These are phyloP conservation scores for Fusarium citri DNA, from an alignment of 2,329 filamentous ascomycete genomes.

Conservation along the genomic window DNA sequence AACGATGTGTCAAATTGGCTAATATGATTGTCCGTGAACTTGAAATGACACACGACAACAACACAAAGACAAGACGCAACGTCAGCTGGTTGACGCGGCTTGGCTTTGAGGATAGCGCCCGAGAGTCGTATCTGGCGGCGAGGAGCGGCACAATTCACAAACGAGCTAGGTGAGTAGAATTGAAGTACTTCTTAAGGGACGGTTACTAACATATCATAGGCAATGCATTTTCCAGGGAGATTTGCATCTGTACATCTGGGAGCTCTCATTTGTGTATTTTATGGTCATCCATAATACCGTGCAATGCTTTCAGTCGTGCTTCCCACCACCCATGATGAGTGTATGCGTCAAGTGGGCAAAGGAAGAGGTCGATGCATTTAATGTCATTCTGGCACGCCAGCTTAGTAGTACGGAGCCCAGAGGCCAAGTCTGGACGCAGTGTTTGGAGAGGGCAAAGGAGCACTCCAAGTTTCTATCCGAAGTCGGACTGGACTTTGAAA, in stretches of 20 bases:
- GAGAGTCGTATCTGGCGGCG: slow-evolving; percentile 86
- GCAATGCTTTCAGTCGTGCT: slow-evolving; percentile 86
- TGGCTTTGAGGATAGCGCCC: slow-evolving; percentile 89
- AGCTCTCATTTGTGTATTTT: slow-evolving; percentile 96
- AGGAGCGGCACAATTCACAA: slow-evolving; percentile 83
- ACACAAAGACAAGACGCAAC: slow-evolving; percentile 81
- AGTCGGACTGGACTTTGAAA: slow-evolving; percentile 90
- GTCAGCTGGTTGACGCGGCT: slow-evolving; percentile 87
- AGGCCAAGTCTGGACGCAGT: slow-evolving; percentile 83
- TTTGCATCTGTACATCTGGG: slow-evolving; percentile 92
- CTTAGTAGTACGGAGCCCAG: slow-evolving; percentile 84
- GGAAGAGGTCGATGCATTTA: slow-evolving; percentile 91
- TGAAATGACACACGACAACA: slow-evolving; percentile 80
- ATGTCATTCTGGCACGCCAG: slow-evolving; percentile 82
- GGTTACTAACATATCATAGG: slow-evolving; percentile 57
- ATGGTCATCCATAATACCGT: slow-evolving; percentile 94
- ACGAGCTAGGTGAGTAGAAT: slow-evolving; percentile 74
- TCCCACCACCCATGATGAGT: slow-evolving; percentile 87
- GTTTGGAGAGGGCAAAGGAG: slow-evolving; percentile 82
- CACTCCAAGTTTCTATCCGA: slow-evolving; percentile 85
- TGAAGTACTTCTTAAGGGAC: too few relatives aligned
- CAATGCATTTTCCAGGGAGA: slow-evolving; percentile 97
- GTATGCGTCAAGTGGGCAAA: slow-evolving; percentile 99
- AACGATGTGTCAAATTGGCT: slow-evolving; percentile 82
- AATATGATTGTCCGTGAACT: slow-evolving; percentile 81